phyloP scores from a whole-genome alignment of 208 protist species.

The Tritrichomonas musculus region DNA sequence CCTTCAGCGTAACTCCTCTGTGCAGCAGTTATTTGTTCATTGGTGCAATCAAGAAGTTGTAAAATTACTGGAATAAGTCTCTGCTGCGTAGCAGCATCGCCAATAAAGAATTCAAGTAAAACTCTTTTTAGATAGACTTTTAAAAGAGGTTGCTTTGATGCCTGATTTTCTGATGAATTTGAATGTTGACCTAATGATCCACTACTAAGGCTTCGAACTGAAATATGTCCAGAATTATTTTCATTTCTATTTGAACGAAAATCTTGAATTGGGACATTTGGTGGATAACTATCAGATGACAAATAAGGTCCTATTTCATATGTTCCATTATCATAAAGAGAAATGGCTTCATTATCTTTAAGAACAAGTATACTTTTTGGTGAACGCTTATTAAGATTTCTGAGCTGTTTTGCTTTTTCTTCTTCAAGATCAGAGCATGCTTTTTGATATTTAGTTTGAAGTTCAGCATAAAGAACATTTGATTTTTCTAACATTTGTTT shows the following conservation, averaged over 20 bases:
- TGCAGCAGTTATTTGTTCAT: conserved; percentile 14
- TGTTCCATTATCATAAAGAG: not conserved
- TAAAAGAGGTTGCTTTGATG: not conserved
- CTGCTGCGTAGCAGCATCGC: not conserved
- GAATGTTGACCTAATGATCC: too few species aligned
- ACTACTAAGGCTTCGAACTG: too few species aligned
- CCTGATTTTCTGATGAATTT: not conserved
- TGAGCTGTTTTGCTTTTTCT: not conserved
- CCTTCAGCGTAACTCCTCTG: conserved; percentile 10
- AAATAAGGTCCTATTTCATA: not conserved
- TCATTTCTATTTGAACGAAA: not conserved
- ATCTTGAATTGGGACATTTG: not conserved
- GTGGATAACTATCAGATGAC: not conserved
- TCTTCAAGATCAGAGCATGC: not conserved
- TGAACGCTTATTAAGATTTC: too few species aligned
- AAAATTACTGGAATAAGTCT: not conserved
- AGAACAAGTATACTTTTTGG: not conserved
- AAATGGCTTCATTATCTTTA: not conserved
- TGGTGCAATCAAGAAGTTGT: not conserved
- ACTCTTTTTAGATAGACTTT: conserved; percentile 24
- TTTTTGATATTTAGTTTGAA: conserved; percentile 15
- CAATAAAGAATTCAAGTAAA: conserved; percentile 20
- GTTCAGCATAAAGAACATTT: conserved; percentile 9
- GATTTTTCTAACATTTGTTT: conserved; percentile 19
- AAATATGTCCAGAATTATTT: too few species aligned